Base-by-base conservation (phyloP, 2,329 filamentous ascomycete genomes). In the Neonectria hederae region DNA sequence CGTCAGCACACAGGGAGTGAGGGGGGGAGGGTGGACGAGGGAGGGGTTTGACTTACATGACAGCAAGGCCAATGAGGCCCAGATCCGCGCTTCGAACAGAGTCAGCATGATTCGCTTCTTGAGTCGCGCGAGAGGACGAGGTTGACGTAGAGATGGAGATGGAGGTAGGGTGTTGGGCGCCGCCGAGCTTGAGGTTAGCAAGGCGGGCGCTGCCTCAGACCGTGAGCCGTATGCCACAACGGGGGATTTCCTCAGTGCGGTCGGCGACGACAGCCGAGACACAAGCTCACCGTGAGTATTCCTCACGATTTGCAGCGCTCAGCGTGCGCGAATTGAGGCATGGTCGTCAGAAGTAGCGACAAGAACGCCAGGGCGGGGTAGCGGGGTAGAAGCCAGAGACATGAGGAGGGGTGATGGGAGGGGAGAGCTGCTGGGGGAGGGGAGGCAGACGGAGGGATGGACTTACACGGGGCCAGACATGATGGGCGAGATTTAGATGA, bases 51-150 rank as follows among this genome's bases (percentile, higher is more conserved):
- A 86, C 85, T 83, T 84, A 88, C 91, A 96, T 96, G 83, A 96
- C 92, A 85, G 92, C 92, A 85, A 96, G 87, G 88, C 92, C 92
- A 81, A 96, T 95, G 79, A 96, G 91, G 87, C 92, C 92, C 83
- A 96, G 90, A 89, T 96, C 92, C 89, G 89, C 90, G 84, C 90
- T 93, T 84, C 79, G 76, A 68, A 76, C 78, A 83, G 76, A 74
- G 84, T 89, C 82, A 89, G 87, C 83, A 88, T 83, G 77, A 71
- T 75, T 78, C 72, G 77, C 69, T 76, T 75, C 69, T 67, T 70
- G 71, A 68, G 59, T 63, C 57, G 72, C 59, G 53, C 67, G 59
- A 59, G 69, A 74, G 54, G 65, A 56, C 65, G 74, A 58, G 67
- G 68, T 67, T 68, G 55, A 64, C 57, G 73, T 71, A n/a, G n/a